Conservation (phyloP, 306 rosid genomes). For the Trifolium subterraneum region DNA sequence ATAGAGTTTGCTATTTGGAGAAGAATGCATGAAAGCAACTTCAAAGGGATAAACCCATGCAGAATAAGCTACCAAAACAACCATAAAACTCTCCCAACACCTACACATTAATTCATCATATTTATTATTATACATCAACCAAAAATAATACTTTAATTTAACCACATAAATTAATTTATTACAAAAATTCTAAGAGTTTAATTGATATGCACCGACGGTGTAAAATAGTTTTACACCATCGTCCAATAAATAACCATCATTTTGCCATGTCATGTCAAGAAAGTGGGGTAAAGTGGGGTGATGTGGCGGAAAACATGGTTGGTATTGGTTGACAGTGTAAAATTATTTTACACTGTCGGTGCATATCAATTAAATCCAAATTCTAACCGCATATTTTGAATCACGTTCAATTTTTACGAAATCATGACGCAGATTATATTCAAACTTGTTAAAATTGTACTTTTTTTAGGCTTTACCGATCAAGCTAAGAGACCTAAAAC, state of each 20-base stretch:
- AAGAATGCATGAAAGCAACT: slow-evolving; percentile 64
- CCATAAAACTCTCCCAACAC: slow-evolving; percentile 85
- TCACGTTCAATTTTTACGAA: neutral
- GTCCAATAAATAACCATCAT: too few relatives aligned
- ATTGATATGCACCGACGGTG: too few relatives aligned
- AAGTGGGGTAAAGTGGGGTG: too few relatives aligned
- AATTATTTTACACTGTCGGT: too few relatives aligned
- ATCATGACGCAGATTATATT: neutral
- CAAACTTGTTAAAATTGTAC: neutral
- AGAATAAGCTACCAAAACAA: slow-evolving; percentile 76
- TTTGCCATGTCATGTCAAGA: too few relatives aligned
- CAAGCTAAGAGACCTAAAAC: neutral
- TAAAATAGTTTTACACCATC: too few relatives aligned
- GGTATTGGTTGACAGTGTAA: too few relatives aligned
- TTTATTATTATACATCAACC: neutral
- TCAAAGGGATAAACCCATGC: slow-evolving; percentile 89
- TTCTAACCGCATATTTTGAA: neutral
- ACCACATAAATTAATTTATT: neutral
- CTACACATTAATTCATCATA: slow-evolving; percentile 44
- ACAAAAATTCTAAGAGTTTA: too few relatives aligned
- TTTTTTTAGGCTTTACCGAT: too few relatives aligned
- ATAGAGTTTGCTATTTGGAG: slow-evolving; percentile 43
- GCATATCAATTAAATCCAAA: too few relatives aligned
- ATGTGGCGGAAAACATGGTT: too few relatives aligned
- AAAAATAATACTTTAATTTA: neutral